Evolutionary conservation across 2,329 filamentous ascomycete species (phyloP), one percentile per base, ranked within the genome.

Genomic region (Xylariaceae sp.): DNA sequence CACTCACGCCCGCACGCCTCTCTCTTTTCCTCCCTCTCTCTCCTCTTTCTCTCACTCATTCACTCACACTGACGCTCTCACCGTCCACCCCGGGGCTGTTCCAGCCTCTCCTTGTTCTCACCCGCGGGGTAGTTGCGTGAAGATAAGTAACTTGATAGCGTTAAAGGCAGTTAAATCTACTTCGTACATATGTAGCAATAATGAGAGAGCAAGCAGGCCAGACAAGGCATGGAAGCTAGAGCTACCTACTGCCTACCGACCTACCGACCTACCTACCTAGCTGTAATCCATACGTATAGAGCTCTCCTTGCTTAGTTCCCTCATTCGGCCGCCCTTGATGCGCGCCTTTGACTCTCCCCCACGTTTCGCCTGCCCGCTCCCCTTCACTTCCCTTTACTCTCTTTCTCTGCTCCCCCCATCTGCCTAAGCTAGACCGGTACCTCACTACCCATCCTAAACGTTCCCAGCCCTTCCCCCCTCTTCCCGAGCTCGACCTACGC

Each of bases 11-110:
- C 39, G 6, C 34, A n/a, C 34, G 18, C 51, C 47, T 48, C 51
- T 8, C 37, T 15, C 49, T 18, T 51, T 55, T 59, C 55, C 50
- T n/a, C 18, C 13, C 47, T 13, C 55, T 18, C 45, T 48, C 8
- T 11, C 47, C 51, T 10, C 37, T 23, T 17, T 18, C 47, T 18
- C 47, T 18, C 47, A 8, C 4, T 18, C 44, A n/a, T 17, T 47
- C 35, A 13, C 45, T 59, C 52, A n/a, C 30, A 35, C 51, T 49
- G n/a, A 49, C 49, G 13, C 41, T 48, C 39, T 48, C 60, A 55
- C 53, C 59, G 35, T 53, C 35, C 62, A 64, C 62, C 62, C 61
- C 56, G 58, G 62, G 62, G 62, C 62, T 61, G 53, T 39, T 61
- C 61, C 62, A 64, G 60, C 60, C 62, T 62, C 62, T 62, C 57